Percentiles rank a stretch among this genome's conserved stretches.
These are phyloP conservation scores for Themeda triandra DNA, from an alignment of 176 grass and related monocot genomes.

Conservation along the genomic window DNA sequence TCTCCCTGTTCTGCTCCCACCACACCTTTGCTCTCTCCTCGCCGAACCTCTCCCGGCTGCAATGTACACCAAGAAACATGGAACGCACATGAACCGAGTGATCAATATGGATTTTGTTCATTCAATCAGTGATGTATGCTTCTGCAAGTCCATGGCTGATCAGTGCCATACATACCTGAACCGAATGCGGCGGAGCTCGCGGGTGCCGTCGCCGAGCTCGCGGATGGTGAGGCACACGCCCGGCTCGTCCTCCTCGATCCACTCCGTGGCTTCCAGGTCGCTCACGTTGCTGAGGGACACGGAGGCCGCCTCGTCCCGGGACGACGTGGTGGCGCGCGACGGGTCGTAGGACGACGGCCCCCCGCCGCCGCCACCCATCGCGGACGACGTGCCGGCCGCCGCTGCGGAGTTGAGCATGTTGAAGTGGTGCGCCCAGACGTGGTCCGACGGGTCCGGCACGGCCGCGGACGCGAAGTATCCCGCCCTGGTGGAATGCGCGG, in stretches of 20 bases:
- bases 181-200: conserved; percentile 84
- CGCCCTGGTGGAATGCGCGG: conserved; percentile 34
- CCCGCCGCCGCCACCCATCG: conserved; percentile 15
- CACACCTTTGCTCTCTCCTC: conserved; percentile 88
- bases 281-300: conserved; percentile 90
- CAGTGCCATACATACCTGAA: conserved; percentile 59
- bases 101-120: not conserved
- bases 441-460: conserved; percentile 74
- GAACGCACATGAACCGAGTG: not conserved
- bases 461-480: conserved; percentile 49
- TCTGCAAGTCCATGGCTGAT: not conserved
- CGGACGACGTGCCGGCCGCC: conserved; percentile 20
- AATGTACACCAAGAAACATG: conserved; percentile 15
- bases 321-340: conserved; percentile 76
- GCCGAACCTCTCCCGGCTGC: conserved; percentile 89
- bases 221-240: conserved; percentile 97
- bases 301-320: conserved; percentile 86
- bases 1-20: conserved; percentile 93
- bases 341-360: conserved; percentile 43
- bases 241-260: conserved; percentile 91
- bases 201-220: conserved; percentile 84
- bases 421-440: conserved; percentile 70
- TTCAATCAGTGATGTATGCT: not conserved
- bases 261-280: conserved; percentile 69
- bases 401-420: conserved; percentile 51